Percentiles rank a stretch among this genome's conserved stretches.
Conservation (phyloP, 192 early-diverging fungal species). For the Linnemannia elongata region DNA sequence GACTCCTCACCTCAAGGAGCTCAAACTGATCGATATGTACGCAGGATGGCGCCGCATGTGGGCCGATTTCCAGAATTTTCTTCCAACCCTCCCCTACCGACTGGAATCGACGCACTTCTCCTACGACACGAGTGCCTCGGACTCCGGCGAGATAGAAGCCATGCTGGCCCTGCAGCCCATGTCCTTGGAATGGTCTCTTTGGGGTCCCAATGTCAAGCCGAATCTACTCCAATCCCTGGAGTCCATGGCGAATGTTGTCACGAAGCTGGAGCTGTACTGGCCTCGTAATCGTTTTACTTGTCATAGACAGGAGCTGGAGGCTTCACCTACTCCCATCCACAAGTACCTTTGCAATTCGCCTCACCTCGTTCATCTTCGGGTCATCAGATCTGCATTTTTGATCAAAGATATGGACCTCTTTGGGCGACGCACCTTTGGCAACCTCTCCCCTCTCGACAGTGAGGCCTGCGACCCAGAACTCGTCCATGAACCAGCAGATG, state of each 20-base stretch:
- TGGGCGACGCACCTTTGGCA: background rate
- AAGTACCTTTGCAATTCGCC: background rate
- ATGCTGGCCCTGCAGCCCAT: background rate
- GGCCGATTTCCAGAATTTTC: background rate
- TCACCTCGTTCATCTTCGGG: background rate
- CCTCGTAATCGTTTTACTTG: background rate
- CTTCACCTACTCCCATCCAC: background rate
- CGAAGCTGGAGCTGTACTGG: background rate
- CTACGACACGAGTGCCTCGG: too few relatives aligned
- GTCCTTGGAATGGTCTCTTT: background rate
- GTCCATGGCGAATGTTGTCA: background rate
- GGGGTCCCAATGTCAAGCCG: background rate
- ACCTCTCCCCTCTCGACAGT: background rate
- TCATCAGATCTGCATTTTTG: background rate
- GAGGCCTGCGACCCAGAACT: background rate
- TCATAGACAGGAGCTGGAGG: background rate
- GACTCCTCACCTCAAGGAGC: background rate
- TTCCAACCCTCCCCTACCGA: background rate
- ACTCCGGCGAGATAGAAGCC: background rate
- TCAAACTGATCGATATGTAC: background rate
- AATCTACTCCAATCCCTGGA: background rate
- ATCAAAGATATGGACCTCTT: background rate
- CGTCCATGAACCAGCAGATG: background rate
- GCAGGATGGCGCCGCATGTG: background rate
- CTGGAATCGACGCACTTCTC: conserved; percentile 3